Evolutionary conservation across 257 asterid species (phyloP), one percentile per base, ranked within the genome.

Genomic region (Nicotiana attenuata): DNA sequence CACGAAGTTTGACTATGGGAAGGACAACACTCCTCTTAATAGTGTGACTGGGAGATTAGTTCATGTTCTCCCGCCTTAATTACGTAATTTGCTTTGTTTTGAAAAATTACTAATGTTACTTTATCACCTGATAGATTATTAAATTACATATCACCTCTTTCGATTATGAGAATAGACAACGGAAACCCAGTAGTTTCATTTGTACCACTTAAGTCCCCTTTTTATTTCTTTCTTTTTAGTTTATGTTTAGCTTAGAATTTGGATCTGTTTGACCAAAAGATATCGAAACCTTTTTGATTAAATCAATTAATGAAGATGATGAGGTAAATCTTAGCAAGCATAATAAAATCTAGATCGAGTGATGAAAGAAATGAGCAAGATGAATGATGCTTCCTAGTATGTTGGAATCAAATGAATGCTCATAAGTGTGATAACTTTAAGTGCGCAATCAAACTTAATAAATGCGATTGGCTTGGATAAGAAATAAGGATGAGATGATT

Each of bases 61-160:
- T 55, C 82, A 50, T 80, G 26, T 41, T 80, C 82, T 80, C 82
- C 82, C 82, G 82, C 82, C 82, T 80, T 80, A 80, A 80, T 80
- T 63, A 33, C 79, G 82, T 26, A n/a, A 41, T 64, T 80, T 80
- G 47, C 20, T 64, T 45, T 55, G 55, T 63, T 45, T 80, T 41
- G 5, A 75, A 75, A 75, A 47, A 50, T 75, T 9, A 35, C 0
- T 75, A 75, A 73, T 73, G 10, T 71, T 19, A 73, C 5, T 47
- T 73, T 73, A 73, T 14, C 14, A 15, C 24, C 61, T 7, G 2
- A 73, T n/a, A 7, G 29, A 60, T 78, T 61, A 60, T 10, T 64
- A 16, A 78, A 60, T 78, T 78, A 14, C 60, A 78, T 0, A 35
- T 60, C 24, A 14, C 33, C 75, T 47, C 57, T 73, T 35, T 19